Base-by-base conservation (phyloP, 208 protist species). In the Porcisia hertigi region DNA sequence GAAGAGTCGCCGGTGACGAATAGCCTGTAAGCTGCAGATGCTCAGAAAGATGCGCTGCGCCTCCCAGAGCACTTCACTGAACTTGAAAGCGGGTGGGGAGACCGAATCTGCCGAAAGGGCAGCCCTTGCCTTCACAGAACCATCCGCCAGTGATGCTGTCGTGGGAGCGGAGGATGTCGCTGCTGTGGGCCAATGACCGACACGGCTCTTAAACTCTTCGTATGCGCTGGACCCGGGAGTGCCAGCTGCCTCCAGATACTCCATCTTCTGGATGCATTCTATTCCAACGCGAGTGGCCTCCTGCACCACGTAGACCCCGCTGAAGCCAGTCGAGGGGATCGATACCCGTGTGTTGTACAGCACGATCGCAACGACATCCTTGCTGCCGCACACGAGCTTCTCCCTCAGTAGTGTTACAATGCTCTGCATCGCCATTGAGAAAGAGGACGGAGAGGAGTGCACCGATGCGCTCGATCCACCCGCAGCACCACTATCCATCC, bases 61-160 rank as follows among this genome's bases (percentile, higher is more conserved):
- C 11, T 82, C 86, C 84, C 88, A 92, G 18, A 98, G 77, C 12
- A 82, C 92, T 12, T 96, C 83, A 66, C 85, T 87, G 41, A 97
- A 72, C 25, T 47, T 53, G 77, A 67, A 71, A 8, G 66, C 55
- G 18, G 62, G 41, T 49, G 23, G 30, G 41, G 41, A 36, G 41
- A 23, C n/a, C 34, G 25, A 55, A 34, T 16, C 39, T 11, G n/a
- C 53, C n/a, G 25, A 52, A 53, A 36, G 54, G 62, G 53, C 69
- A 62, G 20, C 72, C 74, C 25, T 73, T 54, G 34, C 53, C 49
- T 45, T 54, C 43, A 25, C 41, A 16, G 18, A 25, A 59, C 67
- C 52, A 34, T 34, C 58, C 14, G 34, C 41, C 36, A 79, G 77
- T 18, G 62, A 49, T 11, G 41, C 62, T 41, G 39, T 45, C 16